phyloP scores from a whole-genome alignment of 352 stramenopile species.

The Globisporangium solare region DNA sequence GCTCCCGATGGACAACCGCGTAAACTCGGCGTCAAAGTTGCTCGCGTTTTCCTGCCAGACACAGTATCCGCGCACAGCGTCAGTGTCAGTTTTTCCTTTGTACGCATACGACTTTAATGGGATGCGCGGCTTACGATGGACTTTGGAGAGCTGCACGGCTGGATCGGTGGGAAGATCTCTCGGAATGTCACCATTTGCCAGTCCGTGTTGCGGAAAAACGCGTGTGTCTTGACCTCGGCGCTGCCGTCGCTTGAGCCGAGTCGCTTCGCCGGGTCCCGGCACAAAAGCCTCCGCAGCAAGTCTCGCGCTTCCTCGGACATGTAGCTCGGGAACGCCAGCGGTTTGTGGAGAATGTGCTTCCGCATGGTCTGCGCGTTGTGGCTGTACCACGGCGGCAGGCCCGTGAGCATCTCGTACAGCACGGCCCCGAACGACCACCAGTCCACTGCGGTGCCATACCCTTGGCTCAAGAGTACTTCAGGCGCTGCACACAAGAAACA shows the following conservation, averaged over 20 bases:
- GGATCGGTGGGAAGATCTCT: conserved; percentile 53
- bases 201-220: conserved; percentile 61
- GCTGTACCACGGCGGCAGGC: conserved; percentile 73
- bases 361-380: conserved; percentile 48
- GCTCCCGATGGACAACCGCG: conserved; percentile 42
- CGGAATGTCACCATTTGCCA: conserved; percentile 65
- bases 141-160: conserved; percentile 43
- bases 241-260: conserved; percentile 50
- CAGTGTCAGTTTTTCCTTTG: neutral
- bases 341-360: conserved; percentile 40
- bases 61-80: neutral
- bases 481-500: conserved; percentile 33
- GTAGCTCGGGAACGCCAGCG: conserved; percentile 52
- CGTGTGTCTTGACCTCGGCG: conserved; percentile 49
- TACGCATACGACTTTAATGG: neutral
- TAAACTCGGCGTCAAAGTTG: conserved; percentile 89
- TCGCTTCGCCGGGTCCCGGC: conserved; percentile 33
- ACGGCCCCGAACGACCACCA: conserved; percentile 80
- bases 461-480: conserved; percentile 55
- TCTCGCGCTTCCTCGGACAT: conserved; percentile 43
- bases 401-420: conserved; percentile 76
- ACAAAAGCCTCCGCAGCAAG: conserved; percentile 49
- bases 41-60: conserved; percentile 39
- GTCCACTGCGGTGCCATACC: conserved; percentile 74
- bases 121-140: conserved; percentile 34